phyloP scores from a whole-genome alignment of 192 early-diverging fungal genomes.

The Thamnidium elegans region DNA sequence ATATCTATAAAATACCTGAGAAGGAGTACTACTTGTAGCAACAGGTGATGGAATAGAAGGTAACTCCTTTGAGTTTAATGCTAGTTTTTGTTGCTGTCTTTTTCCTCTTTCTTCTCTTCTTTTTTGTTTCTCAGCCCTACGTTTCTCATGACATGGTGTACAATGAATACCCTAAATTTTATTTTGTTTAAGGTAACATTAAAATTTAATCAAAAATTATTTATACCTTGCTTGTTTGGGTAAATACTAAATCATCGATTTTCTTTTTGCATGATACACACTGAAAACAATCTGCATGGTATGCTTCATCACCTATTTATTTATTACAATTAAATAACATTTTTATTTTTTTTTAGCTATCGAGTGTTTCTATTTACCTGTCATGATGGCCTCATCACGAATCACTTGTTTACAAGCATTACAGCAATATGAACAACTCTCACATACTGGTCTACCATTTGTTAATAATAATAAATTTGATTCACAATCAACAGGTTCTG shows the following conservation, averaged over 20 bases:
- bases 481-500: conserved; percentile 68
- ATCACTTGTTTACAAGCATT: conserved; percentile 69
- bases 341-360: neutral
- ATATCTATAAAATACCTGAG: too few relatives aligned
- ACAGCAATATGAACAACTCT: conserved; percentile 79
- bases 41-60: conserved; percentile 5
- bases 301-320: conserved; percentile 64
- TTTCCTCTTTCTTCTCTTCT: conserved; percentile 39
- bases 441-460: conserved; percentile 81
- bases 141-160: conserved; percentile 66
- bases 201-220: conserved; percentile 1
- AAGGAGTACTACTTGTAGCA: neutral
- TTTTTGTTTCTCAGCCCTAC: conserved; percentile 62
- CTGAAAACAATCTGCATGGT: conserved; percentile 78
- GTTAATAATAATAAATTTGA: conserved; percentile 73
- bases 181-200: neutral
- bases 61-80: conserved; percentile 9
- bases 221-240: conserved; percentile 68
- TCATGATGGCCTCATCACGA: conserved; percentile 81
- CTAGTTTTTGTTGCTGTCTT: conserved; percentile 9
- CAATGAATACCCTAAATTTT: conserved; percentile 66
- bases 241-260: conserved; percentile 76
- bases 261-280: conserved; percentile 69
- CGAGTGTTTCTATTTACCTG: conserved; percentile 44
- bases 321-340: conserved; percentile 2